Evolutionary conservation across 768 basidiomycete species (phyloP).

Genomic region (Asterophora lycoperdoides): DNA sequence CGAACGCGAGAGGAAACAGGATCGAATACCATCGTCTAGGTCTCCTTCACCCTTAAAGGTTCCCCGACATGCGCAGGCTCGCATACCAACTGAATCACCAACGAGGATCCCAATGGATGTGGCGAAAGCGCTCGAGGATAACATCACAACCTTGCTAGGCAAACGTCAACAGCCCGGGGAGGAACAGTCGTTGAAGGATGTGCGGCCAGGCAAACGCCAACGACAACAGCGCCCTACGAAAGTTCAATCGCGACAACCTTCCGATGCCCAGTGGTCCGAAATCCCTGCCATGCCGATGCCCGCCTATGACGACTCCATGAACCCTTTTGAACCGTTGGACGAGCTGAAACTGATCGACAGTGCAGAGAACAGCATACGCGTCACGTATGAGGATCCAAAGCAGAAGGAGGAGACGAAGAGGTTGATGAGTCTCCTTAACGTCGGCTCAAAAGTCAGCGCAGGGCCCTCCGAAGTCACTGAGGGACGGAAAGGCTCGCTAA

Average conservation of each 20-base stretch:
- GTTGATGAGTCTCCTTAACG: constrained; percentile 52
- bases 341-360: constrained; percentile 26
- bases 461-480: constrained; percentile 17
- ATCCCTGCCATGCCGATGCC: constrained; percentile 15
- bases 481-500: constrained; percentile 13
- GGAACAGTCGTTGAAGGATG: constrained; percentile 15
- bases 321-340: constrained; percentile 25
- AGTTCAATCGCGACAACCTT: constrained; percentile 34
- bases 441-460: constrained; percentile 16
- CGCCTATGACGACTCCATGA: constrained; percentile 21
- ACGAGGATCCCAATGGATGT: constrained; percentile 44
- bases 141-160: constrained; percentile 63
- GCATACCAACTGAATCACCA: constrained; percentile 32
- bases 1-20: constrained; percentile 21
- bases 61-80: constrained; percentile 12
- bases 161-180: constrained; percentile 53
- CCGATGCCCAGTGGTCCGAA: constrained; percentile 25
- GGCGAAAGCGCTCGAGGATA: constrained; percentile 62
- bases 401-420: constrained; percentile 55
- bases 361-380: constrained; percentile 47
- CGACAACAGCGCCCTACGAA: constrained; percentile 35
- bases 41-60: constrained; percentile 54
- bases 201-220: constrained; percentile 32
- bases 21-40: constrained; percentile 55
- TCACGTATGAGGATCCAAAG: constrained; percentile 66